Evolutionary conservation across 1,139 yeast genomes (phyloP).

Genomic region (Geotrichum carabidarum): DNA sequence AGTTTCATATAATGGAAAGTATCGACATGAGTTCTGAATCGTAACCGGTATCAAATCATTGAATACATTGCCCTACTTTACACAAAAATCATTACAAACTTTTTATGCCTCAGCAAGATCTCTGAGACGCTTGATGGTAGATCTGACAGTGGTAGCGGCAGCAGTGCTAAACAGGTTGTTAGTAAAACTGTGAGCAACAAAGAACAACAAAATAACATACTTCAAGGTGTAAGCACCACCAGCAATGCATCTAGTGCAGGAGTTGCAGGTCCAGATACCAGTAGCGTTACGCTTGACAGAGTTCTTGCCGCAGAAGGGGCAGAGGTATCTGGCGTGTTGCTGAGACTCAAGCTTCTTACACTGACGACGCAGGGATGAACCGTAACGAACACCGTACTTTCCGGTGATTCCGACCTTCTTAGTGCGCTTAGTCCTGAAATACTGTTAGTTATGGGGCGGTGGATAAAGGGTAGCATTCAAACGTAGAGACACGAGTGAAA

Average conservation of each 20-base stretch:
- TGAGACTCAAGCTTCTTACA: constrained; percentile 98
- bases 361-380: constrained; percentile 99
- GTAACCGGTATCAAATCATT: neutral
- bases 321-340: constrained; percentile 98
- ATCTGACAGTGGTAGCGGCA: constrained; percentile 99
- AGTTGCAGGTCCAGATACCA: constrained; percentile 97
- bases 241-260: constrained; percentile 95
- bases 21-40: no score
- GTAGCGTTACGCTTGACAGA: constrained; percentile 96
- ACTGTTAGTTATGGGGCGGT: neutral
- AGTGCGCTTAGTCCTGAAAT: constrained; percentile 94
- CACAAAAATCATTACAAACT: constrained; percentile 13
- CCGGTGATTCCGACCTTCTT: constrained; percentile 99
- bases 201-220: constrained; percentile 24
- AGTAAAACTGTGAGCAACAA: neutral
- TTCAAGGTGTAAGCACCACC: constrained; percentile 99
- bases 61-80: constrained; percentile 15
- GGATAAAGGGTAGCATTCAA: neutral
- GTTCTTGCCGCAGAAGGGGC: constrained; percentile 99
- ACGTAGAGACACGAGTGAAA: neutral
- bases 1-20: no score
- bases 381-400: constrained; percentile 99
- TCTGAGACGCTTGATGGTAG: constrained; percentile 99
- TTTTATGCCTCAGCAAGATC: constrained; percentile 97
- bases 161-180: constrained; percentile 51